Percentiles rank a stretch among this genome's conserved stretches.
Evolutionary conservation across 2,329 filamentous ascomycete genomes (phyloP).

Genomic region (Zymoseptoria ardabiliae): DNA sequence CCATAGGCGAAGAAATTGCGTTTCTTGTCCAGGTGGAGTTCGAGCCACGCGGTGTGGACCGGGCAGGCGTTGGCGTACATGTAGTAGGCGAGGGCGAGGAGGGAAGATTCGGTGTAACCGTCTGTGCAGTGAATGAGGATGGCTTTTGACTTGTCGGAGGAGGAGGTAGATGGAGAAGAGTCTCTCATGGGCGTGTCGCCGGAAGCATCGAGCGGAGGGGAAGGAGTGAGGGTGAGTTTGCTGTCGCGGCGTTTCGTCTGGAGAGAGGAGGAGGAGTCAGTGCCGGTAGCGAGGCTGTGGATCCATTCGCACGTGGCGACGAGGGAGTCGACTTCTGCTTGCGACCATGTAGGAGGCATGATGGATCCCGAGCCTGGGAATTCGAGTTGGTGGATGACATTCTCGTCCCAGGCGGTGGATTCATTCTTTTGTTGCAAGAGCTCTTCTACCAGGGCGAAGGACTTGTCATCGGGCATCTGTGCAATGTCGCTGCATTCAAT

Average conservation of each 20-base stretch:
- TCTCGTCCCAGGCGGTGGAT: slow-evolving; percentile 32
- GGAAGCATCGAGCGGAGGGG: slow-evolving; percentile 40
- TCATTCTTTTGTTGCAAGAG: slow-evolving; percentile 31
- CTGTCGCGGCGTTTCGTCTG: slow-evolving; percentile 34
- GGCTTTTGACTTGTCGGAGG: slow-evolving; percentile 40
- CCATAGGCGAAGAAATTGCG: slow-evolving; percentile 97
- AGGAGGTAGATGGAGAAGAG: background rate
- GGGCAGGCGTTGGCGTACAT: slow-evolving; percentile 82
- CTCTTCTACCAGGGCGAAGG: slow-evolving; percentile 57
- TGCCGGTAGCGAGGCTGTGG: slow-evolving; percentile 63
- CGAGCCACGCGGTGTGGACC: slow-evolving; percentile 78
- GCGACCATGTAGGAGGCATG: slow-evolving; percentile 73
- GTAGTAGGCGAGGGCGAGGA: slow-evolving; percentile 83
- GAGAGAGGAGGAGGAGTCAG: slow-evolving; percentile 9
- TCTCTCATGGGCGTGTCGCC: slow-evolving; percentile 50
- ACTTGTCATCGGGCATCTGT: slow-evolving; percentile 61
- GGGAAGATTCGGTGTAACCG: slow-evolving; percentile 89
- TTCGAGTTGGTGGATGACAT: slow-evolving; percentile 55
- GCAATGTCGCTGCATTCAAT: slow-evolving; percentile 87
- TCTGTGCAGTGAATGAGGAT: slow-evolving; percentile 90
- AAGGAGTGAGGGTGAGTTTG: slow-evolving; percentile 32
- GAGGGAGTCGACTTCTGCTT: slow-evolving; percentile 74
- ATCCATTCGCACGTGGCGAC: slow-evolving; percentile 87
- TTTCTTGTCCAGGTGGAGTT: slow-evolving; percentile 68
- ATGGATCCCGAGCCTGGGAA: slow-evolving; percentile 96